A percentile compares a stretch with the other conserved stretches of the same genome.
Evolutionary conservation across 257 asterid genomes (phyloP).

Genomic region (Scutellaria minor): DNA sequence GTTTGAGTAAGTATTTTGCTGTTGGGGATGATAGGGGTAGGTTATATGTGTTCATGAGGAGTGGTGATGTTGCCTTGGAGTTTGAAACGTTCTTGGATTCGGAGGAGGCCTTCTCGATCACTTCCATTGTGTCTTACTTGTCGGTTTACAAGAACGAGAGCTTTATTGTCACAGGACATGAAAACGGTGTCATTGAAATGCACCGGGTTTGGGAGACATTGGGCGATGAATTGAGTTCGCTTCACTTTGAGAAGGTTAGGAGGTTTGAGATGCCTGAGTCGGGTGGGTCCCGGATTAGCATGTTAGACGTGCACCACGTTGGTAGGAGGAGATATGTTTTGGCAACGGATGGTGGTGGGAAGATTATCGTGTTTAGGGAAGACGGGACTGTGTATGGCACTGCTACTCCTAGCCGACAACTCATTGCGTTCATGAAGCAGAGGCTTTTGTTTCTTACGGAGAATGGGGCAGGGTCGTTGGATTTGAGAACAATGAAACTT

Average conservation of each 20-base stretch:
- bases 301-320: constrained; percentile 79
- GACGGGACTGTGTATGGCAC: constrained; percentile 69
- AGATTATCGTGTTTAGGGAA: constrained; percentile 64
- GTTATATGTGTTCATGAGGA: constrained; percentile 59
- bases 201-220: constrained; percentile 81
- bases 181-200: constrained; percentile 65
- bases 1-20: constrained; percentile 71
- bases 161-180: constrained; percentile 76
- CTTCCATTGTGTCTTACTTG: constrained; percentile 63
- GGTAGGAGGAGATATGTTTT: constrained; percentile 80
- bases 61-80: constrained; percentile 74
- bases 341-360: constrained; percentile 61
- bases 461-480: constrained; percentile 92
- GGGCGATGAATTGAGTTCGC: constrained; percentile 65
- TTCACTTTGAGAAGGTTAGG: constrained; percentile 57
- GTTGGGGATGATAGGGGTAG: constrained; percentile 85
- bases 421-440: constrained; percentile 86
- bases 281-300: constrained; percentile 45
- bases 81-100: constrained; percentile 46
- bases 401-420: constrained; percentile 61
- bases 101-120: constrained; percentile 49
- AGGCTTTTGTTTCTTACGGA: constrained; percentile 89
- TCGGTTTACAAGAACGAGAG: constrained; percentile 84
- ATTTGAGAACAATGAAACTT: constrained; percentile 87
- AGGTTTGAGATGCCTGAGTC: constrained; percentile 54